phyloP scores from a whole-genome alignment of 805 yeast species.

The Starmerella sp. region DNA sequence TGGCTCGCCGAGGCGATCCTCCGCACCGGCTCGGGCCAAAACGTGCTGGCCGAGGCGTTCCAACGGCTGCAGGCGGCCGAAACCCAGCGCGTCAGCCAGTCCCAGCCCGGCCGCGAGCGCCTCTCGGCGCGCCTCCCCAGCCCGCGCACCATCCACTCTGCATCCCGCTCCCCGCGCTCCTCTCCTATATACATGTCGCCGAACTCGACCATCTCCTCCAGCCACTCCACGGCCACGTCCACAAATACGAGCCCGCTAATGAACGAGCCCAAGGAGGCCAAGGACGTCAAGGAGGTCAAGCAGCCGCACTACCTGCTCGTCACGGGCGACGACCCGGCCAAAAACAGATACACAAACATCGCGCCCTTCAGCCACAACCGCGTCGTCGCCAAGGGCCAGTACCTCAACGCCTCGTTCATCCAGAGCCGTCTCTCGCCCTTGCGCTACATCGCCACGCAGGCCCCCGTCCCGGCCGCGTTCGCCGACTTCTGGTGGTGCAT shows the following conservation, averaged over 20 bases:
- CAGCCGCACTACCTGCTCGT: conserved; percentile 37
- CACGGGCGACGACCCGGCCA: conserved; percentile 74
- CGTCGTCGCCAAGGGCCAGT: conserved; percentile 51
- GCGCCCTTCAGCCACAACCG: conserved; percentile 79
- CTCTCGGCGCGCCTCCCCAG: conserved; percentile 1
- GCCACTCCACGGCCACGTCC: not conserved
- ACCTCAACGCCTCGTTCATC: conserved; percentile 78
- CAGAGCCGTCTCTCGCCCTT: conserved; percentile 29
- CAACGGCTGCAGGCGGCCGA: conserved; percentile 59
- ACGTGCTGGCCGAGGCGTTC: conserved; percentile 42
- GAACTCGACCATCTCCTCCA: not conserved
- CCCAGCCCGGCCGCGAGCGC: conserved; percentile 1
- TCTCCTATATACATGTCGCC: conserved; percentile 9
- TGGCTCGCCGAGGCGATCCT: conserved; percentile 41
- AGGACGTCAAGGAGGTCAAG: not conserved
- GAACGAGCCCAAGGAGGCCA: conserved; percentile 10
- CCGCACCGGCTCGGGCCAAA: conserved; percentile 31
- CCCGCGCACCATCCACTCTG: not conserved
- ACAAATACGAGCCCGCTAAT: conserved; percentile 3
- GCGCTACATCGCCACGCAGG: conserved; percentile 83
- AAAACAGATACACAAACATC: conserved; percentile 80
- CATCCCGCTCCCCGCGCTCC: conserved; percentile 7
- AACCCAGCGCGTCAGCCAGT: conserved; percentile 36
- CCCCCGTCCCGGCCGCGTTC: conserved; percentile 69
- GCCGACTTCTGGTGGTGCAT: conserved; percentile 79